Base-by-base conservation (phyloP, 768 basidiomycete species). In the Amanita rimosa region DNA sequence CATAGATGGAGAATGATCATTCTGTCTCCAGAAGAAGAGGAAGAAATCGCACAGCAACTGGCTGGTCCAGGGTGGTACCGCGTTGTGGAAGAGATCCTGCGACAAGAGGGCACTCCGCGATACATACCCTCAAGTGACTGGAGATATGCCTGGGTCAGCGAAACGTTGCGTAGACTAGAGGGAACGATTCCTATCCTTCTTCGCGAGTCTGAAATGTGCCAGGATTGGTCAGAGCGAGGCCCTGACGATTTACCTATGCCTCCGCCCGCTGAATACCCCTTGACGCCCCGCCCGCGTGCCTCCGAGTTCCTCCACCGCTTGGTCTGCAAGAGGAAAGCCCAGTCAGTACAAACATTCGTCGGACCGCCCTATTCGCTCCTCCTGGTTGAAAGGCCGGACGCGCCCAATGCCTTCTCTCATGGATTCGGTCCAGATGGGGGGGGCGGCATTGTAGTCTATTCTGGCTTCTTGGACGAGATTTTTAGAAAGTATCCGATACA, bases 371-470 rank as follows among this genome's bases (percentile, higher is more conserved):
- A 94, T 61, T 86, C 89, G 29, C 67, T 99, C 5, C 73, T 99
- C 38, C 62, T 99, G n/a, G 79, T 95, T 40, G 89, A 97, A 44
- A 81, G 83, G 52, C 83, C 89, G 0, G 83, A 88, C 51, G 71
- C 80, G 2, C 74, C 79, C 7, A 99, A 97, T 58, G 95, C 96
- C 1, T 96, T 99, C 63, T 89, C 86, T 1, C 97, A 94, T 60
- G 95, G 95, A 1, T 98, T 97, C 55, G 91, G 91, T 10, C 85
- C 89, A 2, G 80, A 92, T 57, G 86, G 89, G 33, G 89, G 83
- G 0, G 93, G 91, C 50, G 95, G 96, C 5, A 78, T 99, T 50
- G 94, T 98, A 48, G 80, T 99, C 7, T 97, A 90, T 63, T 89
- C 88, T 10, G 95, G 95, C 4, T 90, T 97, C 67, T 61, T 98